Base-by-base conservation (phyloP, 2,329 filamentous ascomycete species). In the Cladosporium velox region DNA sequence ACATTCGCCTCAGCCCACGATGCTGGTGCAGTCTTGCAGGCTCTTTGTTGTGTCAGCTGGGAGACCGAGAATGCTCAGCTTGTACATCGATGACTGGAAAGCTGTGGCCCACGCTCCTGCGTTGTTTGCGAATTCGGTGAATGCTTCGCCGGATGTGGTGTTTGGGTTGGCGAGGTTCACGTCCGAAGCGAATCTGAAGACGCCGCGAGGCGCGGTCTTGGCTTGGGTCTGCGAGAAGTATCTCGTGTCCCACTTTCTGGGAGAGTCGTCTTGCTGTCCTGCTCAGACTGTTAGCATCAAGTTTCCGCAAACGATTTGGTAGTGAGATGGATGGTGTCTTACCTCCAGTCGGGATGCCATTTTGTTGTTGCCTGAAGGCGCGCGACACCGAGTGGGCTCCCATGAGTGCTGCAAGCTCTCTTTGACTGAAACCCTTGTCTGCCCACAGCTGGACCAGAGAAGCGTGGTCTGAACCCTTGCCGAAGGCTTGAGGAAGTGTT, bases 371-470 rank as follows among this genome's bases (percentile, higher is more conserved):
- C 14, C 77, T 74, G 64, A 77, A 78, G 69, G 87, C 84, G 67
- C 77, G 79, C 10, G 82, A 80, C 10, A 80, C 77, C 1, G 81
- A 81, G 72, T 87, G 85, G 0, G 85, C 84, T 59, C 86, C 85
- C 3, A 87, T 71, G 1, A 87, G 80, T 0, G 85, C 84, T 2
- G 83, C 81, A 3, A 87, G 79, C 62, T 86, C 85, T 34, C 75
- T 73, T 1, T 83, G 74, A 8, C 75, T 76, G 74, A 87, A 83
- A 1, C 83, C 84, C 74, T 86, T 86, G 67, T 79, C 79, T 30
- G 71, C 67, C 72, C 86, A 87, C 4, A 84, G 76, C 3, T 75
- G 69, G 64, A 85, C 78, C 41, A 86, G 75, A 15, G 73, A 75
- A 34, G 81, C 75, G 49, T 72, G 68, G 15, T 70, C 66, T 11